Base-by-base conservation (phyloP, 2,329 filamentous ascomycete genomes). In the Trichoderma sp. region DNA sequence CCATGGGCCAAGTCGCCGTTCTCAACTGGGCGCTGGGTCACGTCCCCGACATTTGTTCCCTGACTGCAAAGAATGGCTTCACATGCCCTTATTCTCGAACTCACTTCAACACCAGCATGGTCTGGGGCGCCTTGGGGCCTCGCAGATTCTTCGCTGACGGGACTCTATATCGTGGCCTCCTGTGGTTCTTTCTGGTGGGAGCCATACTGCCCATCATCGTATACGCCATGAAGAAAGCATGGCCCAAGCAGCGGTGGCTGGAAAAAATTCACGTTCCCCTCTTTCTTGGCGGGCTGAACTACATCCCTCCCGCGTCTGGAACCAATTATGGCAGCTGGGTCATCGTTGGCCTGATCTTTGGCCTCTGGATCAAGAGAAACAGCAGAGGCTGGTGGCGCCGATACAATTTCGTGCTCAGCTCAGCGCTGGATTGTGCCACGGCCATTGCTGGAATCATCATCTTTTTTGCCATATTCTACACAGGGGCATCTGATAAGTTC, bases 91-190 rank as follows among this genome's bases (percentile, higher is more conserved):
- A 78, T 37, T 77, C 76, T 0, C 73, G 75, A 40, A 78, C 79
- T 7, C 76, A 81, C 75, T 88, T 87, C 77, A 87, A 84, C 31
- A 84, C 82, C 5, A 87, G 85, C 7, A 79, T 87, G 56, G 83
- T 87, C 65, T 87, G 85, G 86, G 87, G 87, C 37, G 79, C 85
- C 19, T 85, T 89, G 29, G 87, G 87, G 0, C 87, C 87, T 0
- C 75, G 79, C 1, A 81, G 86, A 1, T 86, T 89, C 74, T 88
- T 88, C 74, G 83, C 83, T 0, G 74, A 80, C 0, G 85, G 83
- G 2, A 79, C 83, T 2, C 77, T 87, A 5, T 88, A 89, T 73
- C 78, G 80, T 0, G 73, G 77, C 0, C 76, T 88, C 21, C 80
- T 85, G 61, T 87, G 80, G 77, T 88, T 87, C 78, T 89, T 84